Evolutionary conservation across 2,329 filamentous ascomycete species (phyloP).

Genomic region (Fusarium oligoseptatum): DNA sequence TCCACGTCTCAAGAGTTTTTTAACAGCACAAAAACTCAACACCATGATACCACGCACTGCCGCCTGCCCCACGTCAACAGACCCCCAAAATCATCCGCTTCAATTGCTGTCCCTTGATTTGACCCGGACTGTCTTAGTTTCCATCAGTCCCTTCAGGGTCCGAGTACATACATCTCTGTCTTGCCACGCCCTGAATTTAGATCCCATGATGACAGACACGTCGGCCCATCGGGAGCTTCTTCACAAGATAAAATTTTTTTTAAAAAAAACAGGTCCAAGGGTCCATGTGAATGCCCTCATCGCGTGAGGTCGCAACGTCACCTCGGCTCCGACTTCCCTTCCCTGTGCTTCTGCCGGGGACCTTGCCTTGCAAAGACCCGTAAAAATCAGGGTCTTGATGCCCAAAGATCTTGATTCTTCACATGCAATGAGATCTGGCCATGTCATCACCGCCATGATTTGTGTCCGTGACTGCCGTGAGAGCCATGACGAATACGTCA

Average conservation of each 20-base stretch:
- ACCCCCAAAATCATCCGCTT: slow-evolving; percentile 45
- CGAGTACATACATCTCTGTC: slow-evolving; percentile 30
- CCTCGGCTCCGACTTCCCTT: slow-evolving; percentile 24
- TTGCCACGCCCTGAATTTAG: slow-evolving; percentile 28
- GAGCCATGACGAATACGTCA: neutral
- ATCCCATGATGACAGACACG: slow-evolving; percentile 13
- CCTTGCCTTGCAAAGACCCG: neutral
- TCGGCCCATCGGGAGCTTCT: slow-evolving; percentile 25
- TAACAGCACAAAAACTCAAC: slow-evolving; percentile 21
- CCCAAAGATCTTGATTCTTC: slow-evolving; percentile 6
- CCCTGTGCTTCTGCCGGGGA: slow-evolving; percentile 6
- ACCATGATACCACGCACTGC: slow-evolving; percentile 23
- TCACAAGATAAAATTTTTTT: no score
- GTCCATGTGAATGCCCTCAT: slow-evolving; percentile 45
- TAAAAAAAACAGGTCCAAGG: neutral
- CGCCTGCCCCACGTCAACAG: slow-evolving; percentile 28
- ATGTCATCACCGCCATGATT: neutral
- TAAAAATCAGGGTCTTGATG: slow-evolving; percentile 17
- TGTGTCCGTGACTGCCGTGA: neutral
- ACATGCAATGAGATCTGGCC: neutral
- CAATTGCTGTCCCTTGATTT: slow-evolving; percentile 30
- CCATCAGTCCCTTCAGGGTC: slow-evolving; percentile 24
- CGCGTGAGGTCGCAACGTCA: slow-evolving; percentile 29
- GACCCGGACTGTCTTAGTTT: neutral
- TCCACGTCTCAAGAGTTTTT: neutral